A percentile compares a stretch with the other conserved stretches of the same genome.
Conservation (phyloP, 306 rosid species). For the Rosa chinensis region DNA sequence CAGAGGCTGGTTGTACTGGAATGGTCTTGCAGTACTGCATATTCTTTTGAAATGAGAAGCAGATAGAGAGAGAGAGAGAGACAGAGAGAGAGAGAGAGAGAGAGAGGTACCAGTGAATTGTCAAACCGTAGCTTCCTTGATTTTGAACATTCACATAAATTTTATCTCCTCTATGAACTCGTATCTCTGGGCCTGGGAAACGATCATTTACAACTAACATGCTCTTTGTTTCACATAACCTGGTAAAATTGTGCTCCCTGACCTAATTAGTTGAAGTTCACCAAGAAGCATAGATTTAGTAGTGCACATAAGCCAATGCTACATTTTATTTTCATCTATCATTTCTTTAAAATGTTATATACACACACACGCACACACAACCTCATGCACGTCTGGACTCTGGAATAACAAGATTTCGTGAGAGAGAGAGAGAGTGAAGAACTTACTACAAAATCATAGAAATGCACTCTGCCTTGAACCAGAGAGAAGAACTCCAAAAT, state of each 20-base stretch:
- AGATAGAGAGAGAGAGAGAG: too few species aligned
- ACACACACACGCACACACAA: too few species aligned
- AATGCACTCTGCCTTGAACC: background rate
- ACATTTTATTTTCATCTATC: too few species aligned
- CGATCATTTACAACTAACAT: constrained; percentile 52
- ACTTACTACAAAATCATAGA: background rate
- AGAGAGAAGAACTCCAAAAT: background rate
- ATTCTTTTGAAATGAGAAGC: too few species aligned
- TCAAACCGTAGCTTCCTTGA: constrained; percentile 41
- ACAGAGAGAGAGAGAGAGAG: background rate
- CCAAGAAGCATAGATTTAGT: background rate
- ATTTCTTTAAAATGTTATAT: too few species aligned
- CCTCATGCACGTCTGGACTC: background rate
- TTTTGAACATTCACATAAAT: constrained; percentile 50
- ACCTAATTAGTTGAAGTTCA: background rate
- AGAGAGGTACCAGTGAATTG: constrained; percentile 48
- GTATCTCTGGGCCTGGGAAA: constrained; percentile 55
- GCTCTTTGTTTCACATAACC: constrained; percentile 52
- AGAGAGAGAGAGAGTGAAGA: too few species aligned
- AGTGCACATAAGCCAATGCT: background rate
- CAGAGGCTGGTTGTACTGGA: too few species aligned
- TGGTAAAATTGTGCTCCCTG: constrained; percentile 12
- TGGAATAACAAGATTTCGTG: background rate
- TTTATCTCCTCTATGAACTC: constrained; percentile 46
- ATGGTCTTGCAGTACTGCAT: too few species aligned